These are phyloP conservation scores for Silene uniflora DNA, from an alignment of 148 eudicot genomes.

Conservation along the genomic window DNA sequence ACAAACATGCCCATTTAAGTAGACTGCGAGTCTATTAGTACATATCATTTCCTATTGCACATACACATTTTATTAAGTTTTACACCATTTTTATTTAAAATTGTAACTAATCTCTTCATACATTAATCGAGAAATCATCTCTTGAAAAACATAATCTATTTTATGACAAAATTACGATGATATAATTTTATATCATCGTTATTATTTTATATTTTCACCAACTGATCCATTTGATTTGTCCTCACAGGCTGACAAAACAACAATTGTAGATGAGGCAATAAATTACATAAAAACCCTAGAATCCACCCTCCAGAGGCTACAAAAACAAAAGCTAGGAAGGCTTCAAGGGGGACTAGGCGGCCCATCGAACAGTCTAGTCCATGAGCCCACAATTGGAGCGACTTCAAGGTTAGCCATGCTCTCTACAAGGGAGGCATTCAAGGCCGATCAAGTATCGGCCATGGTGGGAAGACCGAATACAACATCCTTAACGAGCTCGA, in stretches of 20 bases:
- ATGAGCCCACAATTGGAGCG: conserved; percentile 9
- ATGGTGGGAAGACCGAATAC: neutral
- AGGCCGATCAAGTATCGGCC: conserved; percentile 61
- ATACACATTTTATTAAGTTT: too few species aligned
- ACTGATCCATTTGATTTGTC: too few species aligned
- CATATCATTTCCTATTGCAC: too few species aligned
- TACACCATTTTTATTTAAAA: too few species aligned
- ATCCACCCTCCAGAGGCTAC: conserved; percentile 46
- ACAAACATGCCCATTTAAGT: too few species aligned
- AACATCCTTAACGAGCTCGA: conserved; percentile 2
- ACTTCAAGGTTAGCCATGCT: conserved; percentile 1
- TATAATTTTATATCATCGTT: too few species aligned
- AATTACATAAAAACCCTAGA: conserved; percentile 51
- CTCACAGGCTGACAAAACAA: conserved; percentile 66
- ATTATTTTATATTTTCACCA: too few species aligned
- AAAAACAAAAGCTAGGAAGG: conserved; percentile 48
- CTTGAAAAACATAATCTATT: too few species aligned
- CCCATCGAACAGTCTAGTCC: conserved; percentile 2
- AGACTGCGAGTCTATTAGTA: too few species aligned
- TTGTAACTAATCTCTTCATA: too few species aligned
- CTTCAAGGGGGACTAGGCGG: conserved; percentile 19
- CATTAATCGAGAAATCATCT: too few species aligned
- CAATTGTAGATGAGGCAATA: conserved; percentile 76
- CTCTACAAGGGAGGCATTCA: conserved; percentile 4
- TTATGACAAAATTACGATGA: too few species aligned